phyloP scores from a whole-genome alignment of 768 basidiomycete genomes.

The Macrolepiota albuminosa region DNA sequence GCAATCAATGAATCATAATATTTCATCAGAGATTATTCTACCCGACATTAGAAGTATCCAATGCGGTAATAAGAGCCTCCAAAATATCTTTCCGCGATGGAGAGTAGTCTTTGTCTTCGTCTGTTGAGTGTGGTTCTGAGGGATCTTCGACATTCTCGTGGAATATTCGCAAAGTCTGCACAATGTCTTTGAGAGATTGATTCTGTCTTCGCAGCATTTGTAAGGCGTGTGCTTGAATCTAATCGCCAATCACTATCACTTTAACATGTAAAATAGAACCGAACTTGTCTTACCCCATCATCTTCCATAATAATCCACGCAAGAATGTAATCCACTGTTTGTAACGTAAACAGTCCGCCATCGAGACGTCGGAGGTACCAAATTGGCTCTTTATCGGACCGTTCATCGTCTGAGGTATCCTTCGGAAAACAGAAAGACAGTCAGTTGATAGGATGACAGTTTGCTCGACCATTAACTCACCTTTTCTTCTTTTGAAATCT shows the following conservation, averaged over 20 bases:
- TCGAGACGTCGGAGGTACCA: slow-evolving; percentile 89
- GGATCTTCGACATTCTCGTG: slow-evolving; percentile 68
- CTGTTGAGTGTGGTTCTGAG: slow-evolving; percentile 22
- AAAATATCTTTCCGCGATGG: slow-evolving; percentile 66
- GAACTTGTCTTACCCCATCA: slow-evolving; percentile 69
- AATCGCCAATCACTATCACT: background rate
- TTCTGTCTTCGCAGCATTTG: slow-evolving; percentile 75
- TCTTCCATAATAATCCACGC: slow-evolving; percentile 98
- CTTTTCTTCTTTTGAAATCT: slow-evolving; percentile 67
- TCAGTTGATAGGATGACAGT: background rate
- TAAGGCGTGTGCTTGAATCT: slow-evolving; percentile 76
- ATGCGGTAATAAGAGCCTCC: slow-evolving; percentile 59
- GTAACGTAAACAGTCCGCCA: slow-evolving; percentile 82
- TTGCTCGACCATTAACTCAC: slow-evolving; percentile 26
- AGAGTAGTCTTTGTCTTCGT: slow-evolving; percentile 30
- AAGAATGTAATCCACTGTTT: slow-evolving; percentile 89
- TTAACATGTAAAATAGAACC: background rate
- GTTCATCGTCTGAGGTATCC: slow-evolving; percentile 53
- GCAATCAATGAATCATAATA: slow-evolving; percentile 15
- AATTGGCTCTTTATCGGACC: slow-evolving; percentile 60
- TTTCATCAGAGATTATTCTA: slow-evolving; percentile 6
- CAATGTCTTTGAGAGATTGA: slow-evolving; percentile 64
- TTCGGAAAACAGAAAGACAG: slow-evolving; percentile 20
- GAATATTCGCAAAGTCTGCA: slow-evolving; percentile 66
- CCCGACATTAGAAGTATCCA: slow-evolving; percentile 26